phyloP scores from a whole-genome alignment of 164 flowering plant genomes.

The Berberis vulgaris region DNA sequence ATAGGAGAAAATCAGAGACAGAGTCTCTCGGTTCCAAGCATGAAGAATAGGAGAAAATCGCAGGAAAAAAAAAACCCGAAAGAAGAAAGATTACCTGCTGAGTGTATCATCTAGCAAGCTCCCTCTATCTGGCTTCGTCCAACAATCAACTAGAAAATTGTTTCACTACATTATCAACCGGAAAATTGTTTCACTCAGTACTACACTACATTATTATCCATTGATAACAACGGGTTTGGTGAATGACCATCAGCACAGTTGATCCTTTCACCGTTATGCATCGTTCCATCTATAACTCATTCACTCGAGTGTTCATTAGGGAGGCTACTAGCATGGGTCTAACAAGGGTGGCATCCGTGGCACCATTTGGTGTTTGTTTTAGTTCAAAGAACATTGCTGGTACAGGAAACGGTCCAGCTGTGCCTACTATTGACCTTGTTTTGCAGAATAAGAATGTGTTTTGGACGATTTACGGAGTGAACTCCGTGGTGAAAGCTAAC shows the following conservation, averaged over 20 bases:
- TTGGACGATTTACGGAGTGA: too few species aligned
- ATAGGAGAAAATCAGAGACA: too few species aligned
- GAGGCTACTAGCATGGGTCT: background rate
- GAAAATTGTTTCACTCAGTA: constrained; percentile 17
- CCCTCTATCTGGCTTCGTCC: constrained; percentile 1
- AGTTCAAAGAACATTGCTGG: too few species aligned
- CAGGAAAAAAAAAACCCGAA: too few species aligned
- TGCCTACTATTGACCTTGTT: too few species aligned
- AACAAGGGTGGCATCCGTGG: too few species aligned
- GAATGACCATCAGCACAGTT: constrained; percentile 38
- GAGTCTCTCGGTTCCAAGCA: too few species aligned
- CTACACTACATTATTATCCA: constrained; percentile 8
- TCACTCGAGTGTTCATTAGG: constrained; percentile 18
- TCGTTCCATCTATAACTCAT: constrained; percentile 28
- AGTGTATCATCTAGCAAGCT: constrained; percentile 1
- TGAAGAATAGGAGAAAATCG: too few species aligned
- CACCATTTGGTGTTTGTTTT: too few species aligned
- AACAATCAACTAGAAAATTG: constrained; percentile 28
- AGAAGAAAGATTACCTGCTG: background rate
- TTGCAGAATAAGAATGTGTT: too few species aligned
- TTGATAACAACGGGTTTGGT: constrained; percentile 10
- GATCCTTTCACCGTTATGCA: constrained; percentile 38
- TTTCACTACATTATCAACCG: constrained; percentile 24
- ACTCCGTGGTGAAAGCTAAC: too few species aligned
- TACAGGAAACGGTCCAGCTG: too few species aligned